phyloP scores from a whole-genome alignment of 345 rosid genomes.

The Eutrema heterophyllum region DNA sequence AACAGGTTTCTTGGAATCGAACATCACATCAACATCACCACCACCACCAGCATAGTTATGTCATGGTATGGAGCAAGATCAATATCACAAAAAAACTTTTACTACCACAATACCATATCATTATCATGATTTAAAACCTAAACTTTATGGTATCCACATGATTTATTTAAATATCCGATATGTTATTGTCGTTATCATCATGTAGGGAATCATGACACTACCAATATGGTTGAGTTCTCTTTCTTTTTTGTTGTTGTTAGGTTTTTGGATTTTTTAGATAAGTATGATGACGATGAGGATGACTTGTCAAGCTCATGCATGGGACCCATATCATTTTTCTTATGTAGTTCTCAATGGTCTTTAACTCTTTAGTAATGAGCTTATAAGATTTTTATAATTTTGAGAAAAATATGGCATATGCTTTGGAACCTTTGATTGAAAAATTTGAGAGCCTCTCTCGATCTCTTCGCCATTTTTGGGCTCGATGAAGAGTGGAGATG shows the following conservation, averaged over 20 bases:
- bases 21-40: slow-evolving; percentile 19
- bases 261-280: slow-evolving; percentile 29
- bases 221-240: slow-evolving; percentile 29
- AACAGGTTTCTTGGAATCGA: slow-evolving; percentile 71
- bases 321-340: slow-evolving; percentile 38
- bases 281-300: slow-evolving; percentile 30
- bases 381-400: not conserved
- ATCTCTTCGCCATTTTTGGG: slow-evolving; percentile 2
- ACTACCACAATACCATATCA: slow-evolving; percentile 1
- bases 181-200: slow-evolving; percentile 33
- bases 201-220: slow-evolving; percentile 31
- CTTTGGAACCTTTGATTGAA: slow-evolving; percentile 8
- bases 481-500: slow-evolving; percentile 3
- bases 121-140: slow-evolving; percentile 13
- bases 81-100: not conserved
- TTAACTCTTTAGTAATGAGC: not conserved
- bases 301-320: slow-evolving; percentile 30
- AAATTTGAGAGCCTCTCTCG: not conserved
- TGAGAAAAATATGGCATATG: slow-evolving; percentile 1
- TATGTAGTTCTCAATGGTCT: slow-evolving; percentile 32
- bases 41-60: slow-evolving; percentile 22
- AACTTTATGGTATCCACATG: slow-evolving; percentile 25
- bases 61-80: slow-evolving; percentile 15
- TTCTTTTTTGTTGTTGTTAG: slow-evolving; percentile 26
- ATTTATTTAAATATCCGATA: slow-evolving; percentile 25